Base-by-base conservation (phyloP, 257 asterid genomes). In the Linderniella brevidens region DNA sequence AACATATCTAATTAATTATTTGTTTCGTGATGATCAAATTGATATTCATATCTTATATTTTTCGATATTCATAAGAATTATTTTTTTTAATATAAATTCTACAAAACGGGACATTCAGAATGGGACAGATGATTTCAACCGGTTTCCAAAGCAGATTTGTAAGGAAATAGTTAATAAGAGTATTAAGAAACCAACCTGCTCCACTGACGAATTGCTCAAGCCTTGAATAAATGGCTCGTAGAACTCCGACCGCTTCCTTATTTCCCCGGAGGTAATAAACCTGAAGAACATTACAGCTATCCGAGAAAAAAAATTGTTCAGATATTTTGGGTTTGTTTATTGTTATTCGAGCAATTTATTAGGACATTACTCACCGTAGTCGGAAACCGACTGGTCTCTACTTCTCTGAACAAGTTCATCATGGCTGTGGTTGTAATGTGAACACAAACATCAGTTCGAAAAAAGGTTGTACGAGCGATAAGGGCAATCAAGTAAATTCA, bases 281-380 rank as follows among this genome's bases (percentile, higher is more conserved):
- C 98, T 84, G 82, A 88, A 78, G 83, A 90, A 90, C 99, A 90
- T 90, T 48, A 90, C 99, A 37, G 84, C 99, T 87, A 50, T 52
- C 54, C 51, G 64, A 63, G 63, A 57, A 52, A 57, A 9, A 32
- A n/a, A 4, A 19, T 72, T 66, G 66, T 67, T 53, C 53, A 50
- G 37, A 25, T 25, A 25, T 25, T 25, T 13, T 14, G n/a, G 13
- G 7, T 8, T 48, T 3, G 5, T 4, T 8, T 16, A 1, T 9
- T 6, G 17, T 29, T 29, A 36, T 10, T 17, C 29, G 18, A 5
- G 37, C 18, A 18, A 53, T 14, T 25, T 14, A 50, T 12, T 48
- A 16, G 35, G 32, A 54, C 46, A 25, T 42, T 38, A 66, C 93
- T 66, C 75, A 90, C 99, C 80, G 58, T 81, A 90, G 74, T 90